These are phyloP conservation scores for Auriscalpium vulgare DNA, from an alignment of 768 basidiomycete genomes.

Conservation along the genomic window DNA sequence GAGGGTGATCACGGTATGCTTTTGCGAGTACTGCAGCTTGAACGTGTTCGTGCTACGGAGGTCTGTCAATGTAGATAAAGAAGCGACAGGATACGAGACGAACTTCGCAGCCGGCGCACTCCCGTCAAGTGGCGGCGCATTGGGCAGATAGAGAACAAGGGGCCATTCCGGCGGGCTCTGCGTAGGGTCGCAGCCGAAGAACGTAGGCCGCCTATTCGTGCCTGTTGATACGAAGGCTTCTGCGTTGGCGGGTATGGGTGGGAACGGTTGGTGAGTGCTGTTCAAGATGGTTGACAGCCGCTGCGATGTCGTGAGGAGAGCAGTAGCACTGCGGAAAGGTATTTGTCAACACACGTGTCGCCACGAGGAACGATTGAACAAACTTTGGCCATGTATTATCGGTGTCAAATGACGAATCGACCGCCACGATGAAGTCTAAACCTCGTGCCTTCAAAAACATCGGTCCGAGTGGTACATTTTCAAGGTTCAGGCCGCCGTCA, in stretches of 20 bases:
- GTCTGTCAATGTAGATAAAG: background rate
- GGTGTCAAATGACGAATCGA: conserved; percentile 60
- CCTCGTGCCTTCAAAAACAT: conserved; percentile 60
- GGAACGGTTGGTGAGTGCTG: conserved; percentile 51
- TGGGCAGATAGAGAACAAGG: conserved; percentile 68
- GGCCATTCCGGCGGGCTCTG: conserved; percentile 49
- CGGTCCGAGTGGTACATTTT: conserved; percentile 66
- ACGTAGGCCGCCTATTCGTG: conserved; percentile 60
- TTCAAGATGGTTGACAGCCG: conserved; percentile 38
- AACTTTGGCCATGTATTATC: conserved; percentile 61
- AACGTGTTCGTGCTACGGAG: conserved; percentile 45
- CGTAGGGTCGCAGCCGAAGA: conserved; percentile 68
- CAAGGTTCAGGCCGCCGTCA: conserved; percentile 62
- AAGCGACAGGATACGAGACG: conserved; percentile 2
- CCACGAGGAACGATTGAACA: conserved; percentile 11
- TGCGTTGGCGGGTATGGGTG: conserved; percentile 48
- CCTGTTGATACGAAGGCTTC: conserved; percentile 50
- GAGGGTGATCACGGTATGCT: conserved; percentile 49
- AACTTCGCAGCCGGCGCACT: conserved; percentile 61
- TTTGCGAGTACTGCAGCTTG: conserved; percentile 48
- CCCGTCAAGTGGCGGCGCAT: conserved; percentile 61
- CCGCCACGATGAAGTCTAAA: conserved; percentile 68
- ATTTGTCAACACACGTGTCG: background rate
- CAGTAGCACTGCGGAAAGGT: conserved; percentile 38
- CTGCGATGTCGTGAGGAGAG: conserved; percentile 35